These are phyloP conservation scores for Oenanthe sinensis DNA, from an alignment of 129 eudicot genomes.

Conservation along the genomic window DNA sequence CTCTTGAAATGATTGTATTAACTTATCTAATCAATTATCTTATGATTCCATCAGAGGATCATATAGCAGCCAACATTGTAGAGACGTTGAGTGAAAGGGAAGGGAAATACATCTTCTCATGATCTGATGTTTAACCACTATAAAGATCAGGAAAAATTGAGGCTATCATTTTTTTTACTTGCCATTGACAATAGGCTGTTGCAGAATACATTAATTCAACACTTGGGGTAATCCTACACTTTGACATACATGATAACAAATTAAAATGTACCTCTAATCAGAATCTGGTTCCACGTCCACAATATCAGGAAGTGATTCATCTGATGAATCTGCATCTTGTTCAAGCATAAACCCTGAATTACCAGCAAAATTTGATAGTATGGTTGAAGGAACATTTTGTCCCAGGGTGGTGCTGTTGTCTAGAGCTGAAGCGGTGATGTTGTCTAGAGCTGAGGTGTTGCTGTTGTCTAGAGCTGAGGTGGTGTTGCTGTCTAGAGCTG, in stretches of 20 bases:
- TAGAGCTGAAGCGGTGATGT: slow-evolving; percentile 8
- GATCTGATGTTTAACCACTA: neutral
- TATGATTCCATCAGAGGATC: neutral
- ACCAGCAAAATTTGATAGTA: slow-evolving; percentile 7
- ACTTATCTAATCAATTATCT: neutral
- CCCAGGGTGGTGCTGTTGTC: slow-evolving; percentile 2
- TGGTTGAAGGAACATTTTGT: neutral
- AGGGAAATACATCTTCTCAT: neutral
- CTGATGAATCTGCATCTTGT: slow-evolving; percentile 26
- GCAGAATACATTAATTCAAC: neutral
- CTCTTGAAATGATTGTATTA: neutral
- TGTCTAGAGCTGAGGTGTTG: slow-evolving; percentile 10
- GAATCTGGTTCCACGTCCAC: slow-evolving; percentile 88
- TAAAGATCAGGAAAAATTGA: neutral
- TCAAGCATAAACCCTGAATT: slow-evolving; percentile 17
- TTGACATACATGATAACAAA: neutral
- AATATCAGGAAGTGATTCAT: slow-evolving; percentile 73
- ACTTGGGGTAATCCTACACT: neutral
- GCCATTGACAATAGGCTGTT: slow-evolving; percentile 9
- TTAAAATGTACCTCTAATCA: slow-evolving; percentile 27
- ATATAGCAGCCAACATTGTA: neutral
- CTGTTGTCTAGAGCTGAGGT: slow-evolving; percentile 7
- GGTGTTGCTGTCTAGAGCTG: slow-evolving; percentile 9
- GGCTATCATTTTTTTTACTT: neutral
- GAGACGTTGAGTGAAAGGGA: neutral